Conservation (phyloP, 495 filamentous ascomycete species). For the Hypoxylon rickii region DNA sequence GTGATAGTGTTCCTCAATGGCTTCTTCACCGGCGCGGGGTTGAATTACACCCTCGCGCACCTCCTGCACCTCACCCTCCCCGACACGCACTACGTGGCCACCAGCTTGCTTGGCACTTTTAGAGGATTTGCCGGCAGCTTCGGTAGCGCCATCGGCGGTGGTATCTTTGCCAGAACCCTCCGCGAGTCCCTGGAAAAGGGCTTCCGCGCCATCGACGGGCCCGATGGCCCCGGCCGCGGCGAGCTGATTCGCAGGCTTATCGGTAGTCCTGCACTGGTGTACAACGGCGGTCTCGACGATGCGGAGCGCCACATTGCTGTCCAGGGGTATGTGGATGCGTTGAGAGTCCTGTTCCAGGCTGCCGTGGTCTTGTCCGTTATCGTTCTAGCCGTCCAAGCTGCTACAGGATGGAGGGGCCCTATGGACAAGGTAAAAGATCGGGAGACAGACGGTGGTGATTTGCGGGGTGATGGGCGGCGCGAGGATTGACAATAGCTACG, state of each 20-base stretch:
- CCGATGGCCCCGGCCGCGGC: slow-evolving; percentile 41
- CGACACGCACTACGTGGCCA: slow-evolving; percentile 70
- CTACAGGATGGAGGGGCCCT: slow-evolving; percentile 64
- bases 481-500: background rate
- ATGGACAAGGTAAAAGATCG: slow-evolving; percentile 33
- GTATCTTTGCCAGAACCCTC: slow-evolving; percentile 68
- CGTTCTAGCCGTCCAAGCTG: slow-evolving; percentile 65
- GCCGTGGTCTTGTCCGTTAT: slow-evolving; percentile 59
- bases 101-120: slow-evolving; percentile 70
- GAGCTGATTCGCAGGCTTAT: slow-evolving; percentile 66
- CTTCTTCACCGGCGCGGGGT: slow-evolving; percentile 65
- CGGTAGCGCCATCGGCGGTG: slow-evolving; percentile 76
- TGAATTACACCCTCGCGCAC: slow-evolving; percentile 81
- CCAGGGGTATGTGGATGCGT: slow-evolving; percentile 61
- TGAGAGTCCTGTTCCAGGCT: slow-evolving; percentile 62
- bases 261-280: slow-evolving; percentile 69
- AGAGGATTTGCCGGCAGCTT: slow-evolving; percentile 76
- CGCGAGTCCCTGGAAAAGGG: slow-evolving; percentile 58
- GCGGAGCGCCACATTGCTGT: slow-evolving; percentile 65
- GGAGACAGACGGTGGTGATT: background rate
- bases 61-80: slow-evolving; percentile 67
- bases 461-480: background rate
- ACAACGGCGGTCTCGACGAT: slow-evolving; percentile 48
- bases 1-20: slow-evolving; percentile 66
- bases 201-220: slow-evolving; percentile 53